A percentile compares a stretch with the other conserved stretches of the same genome.
Conservation (phyloP, 495 filamentous ascomycete species). For the Talaromyces nanjingensis region DNA sequence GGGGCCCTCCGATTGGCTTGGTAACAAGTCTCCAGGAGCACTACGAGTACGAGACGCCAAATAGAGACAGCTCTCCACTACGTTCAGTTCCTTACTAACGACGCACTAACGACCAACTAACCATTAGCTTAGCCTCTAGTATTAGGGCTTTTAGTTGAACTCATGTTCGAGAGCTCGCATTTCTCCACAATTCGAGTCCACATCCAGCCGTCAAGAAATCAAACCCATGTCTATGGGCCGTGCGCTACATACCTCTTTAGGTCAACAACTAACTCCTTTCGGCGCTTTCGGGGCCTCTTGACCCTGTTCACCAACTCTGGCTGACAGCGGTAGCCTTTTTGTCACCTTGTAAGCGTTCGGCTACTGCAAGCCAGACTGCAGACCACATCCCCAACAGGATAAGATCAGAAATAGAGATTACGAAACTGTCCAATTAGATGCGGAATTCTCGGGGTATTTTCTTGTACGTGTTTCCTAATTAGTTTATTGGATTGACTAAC, state of each 20-base stretch:
- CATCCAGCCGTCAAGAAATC: conserved; percentile 2
- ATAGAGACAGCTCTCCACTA: conserved; percentile 5
- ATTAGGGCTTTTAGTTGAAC: background rate
- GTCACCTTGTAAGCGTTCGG: conserved; percentile 14
- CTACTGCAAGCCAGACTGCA: conserved; percentile 30
- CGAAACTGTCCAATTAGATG: background rate
- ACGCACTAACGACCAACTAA: background rate
- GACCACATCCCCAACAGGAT: conserved; percentile 1
- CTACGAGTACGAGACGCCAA: background rate
- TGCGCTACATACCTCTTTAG: conserved; percentile 1
- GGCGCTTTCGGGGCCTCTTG: conserved; percentile 11
- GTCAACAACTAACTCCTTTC: conserved; percentile 7
- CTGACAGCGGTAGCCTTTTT: conserved; percentile 24
- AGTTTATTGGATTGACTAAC: background rate
- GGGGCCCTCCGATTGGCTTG: conserved; percentile 3
- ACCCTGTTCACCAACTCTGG: conserved; percentile 11
- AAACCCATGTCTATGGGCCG: background rate
- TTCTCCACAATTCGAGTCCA: background rate
- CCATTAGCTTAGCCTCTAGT: background rate
- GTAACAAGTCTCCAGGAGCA: background rate
- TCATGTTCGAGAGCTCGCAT: conserved; percentile 6
- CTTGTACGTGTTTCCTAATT: background rate
- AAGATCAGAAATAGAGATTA: background rate
- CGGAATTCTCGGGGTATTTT: background rate
- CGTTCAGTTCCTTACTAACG: background rate